Evolutionary conservation across 768 basidiomycete species (phyloP).

Genomic region (Amanita subjunquillea): DNA sequence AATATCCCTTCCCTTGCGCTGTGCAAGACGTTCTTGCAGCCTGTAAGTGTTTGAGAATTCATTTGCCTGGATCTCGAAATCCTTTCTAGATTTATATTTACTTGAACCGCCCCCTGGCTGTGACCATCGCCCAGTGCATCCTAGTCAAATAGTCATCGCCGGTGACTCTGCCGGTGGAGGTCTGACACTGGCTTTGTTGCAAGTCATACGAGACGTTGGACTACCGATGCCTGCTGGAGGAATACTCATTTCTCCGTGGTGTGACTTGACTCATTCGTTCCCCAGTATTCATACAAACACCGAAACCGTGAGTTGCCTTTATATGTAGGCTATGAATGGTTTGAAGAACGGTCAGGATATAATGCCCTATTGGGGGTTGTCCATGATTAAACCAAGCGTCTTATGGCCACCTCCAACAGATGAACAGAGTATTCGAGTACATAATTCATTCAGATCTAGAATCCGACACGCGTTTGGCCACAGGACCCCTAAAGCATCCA

Average conservation of each 20-base stretch:
- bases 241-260: slow-evolving; percentile 89
- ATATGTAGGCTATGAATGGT: neutral
- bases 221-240: slow-evolving; percentile 83
- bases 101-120: slow-evolving; percentile 79
- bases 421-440: slow-evolving; percentile 48
- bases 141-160: slow-evolving; percentile 72
- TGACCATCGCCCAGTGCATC: slow-evolving; percentile 69
- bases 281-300: slow-evolving; percentile 82
- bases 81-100: slow-evolving; percentile 61
- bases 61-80: neutral
- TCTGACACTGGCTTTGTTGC: slow-evolving; percentile 71
- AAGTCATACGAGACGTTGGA: slow-evolving; percentile 76
- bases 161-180: slow-evolving; percentile 96
- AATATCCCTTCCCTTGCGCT: slow-evolving; percentile 93
- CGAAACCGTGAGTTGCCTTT: slow-evolving; percentile 46
- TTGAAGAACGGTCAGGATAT: slow-evolving; percentile 46
- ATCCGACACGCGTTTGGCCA: slow-evolving; percentile 43
- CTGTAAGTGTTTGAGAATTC: slow-evolving; percentile 36
- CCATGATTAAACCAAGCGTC: slow-evolving; percentile 68
- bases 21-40: slow-evolving; percentile 85
- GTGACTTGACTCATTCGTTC: slow-evolving; percentile 87
- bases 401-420: slow-evolving; percentile 72
- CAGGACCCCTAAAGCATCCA: slow-evolving; percentile 7
- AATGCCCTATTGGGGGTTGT: slow-evolving; percentile 65
- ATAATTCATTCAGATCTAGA: slow-evolving; percentile 46